A percentile compares a stretch with the other conserved stretches of the same genome.
These are phyloP conservation scores for Penicillium subrubescens DNA, from an alignment of 495 filamentous ascomycete genomes.

Conservation along the genomic window DNA sequence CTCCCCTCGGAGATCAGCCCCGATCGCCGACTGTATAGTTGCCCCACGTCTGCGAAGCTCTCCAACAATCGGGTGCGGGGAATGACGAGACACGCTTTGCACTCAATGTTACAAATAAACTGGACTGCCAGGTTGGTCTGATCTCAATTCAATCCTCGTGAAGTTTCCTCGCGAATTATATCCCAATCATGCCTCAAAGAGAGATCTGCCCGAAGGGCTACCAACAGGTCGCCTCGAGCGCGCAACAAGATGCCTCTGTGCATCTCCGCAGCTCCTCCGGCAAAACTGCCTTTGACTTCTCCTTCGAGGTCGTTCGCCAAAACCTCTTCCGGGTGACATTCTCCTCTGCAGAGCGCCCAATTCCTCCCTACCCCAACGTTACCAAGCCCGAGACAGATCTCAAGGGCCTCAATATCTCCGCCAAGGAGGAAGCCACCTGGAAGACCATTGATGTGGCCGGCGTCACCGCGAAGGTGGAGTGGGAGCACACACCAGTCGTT, in stretches of 20 bases:
- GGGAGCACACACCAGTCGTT: conserved; percentile 57
- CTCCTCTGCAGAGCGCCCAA: conserved; percentile 55
- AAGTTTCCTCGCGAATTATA: conserved; percentile 15
- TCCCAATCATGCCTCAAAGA: conserved; percentile 55
- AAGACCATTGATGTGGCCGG: conserved; percentile 50
- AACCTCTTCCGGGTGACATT: conserved; percentile 69
- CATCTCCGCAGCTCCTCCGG: conserved; percentile 45
- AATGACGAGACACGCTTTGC: conserved; percentile 6
- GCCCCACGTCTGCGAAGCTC: conserved; percentile 4
- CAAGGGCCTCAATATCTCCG: conserved; percentile 25
- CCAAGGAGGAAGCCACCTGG: conserved; percentile 27
- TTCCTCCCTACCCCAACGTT: conserved; percentile 63
- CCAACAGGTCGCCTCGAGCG: conserved; percentile 26
- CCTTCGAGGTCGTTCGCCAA: conserved; percentile 58
- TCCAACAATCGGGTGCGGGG: conserved; percentile 7
- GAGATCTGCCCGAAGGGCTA: conserved; percentile 52
- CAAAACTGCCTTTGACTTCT: conserved; percentile 50
- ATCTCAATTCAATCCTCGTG: conserved; percentile 12
- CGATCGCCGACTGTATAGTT: conserved; percentile 34
- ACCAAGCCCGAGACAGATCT: conserved; percentile 44
- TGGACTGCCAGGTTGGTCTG: conserved; percentile 7
- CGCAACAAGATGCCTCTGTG: conserved; percentile 31
- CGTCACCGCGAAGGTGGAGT: conserved; percentile 55
- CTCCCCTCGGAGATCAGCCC: conserved; percentile 32
- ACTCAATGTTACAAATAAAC: conserved; percentile 35